These are phyloP conservation scores for Cladosporium sp. DNA, from an alignment of 2,329 filamentous ascomycete genomes.

Conservation along the genomic window DNA sequence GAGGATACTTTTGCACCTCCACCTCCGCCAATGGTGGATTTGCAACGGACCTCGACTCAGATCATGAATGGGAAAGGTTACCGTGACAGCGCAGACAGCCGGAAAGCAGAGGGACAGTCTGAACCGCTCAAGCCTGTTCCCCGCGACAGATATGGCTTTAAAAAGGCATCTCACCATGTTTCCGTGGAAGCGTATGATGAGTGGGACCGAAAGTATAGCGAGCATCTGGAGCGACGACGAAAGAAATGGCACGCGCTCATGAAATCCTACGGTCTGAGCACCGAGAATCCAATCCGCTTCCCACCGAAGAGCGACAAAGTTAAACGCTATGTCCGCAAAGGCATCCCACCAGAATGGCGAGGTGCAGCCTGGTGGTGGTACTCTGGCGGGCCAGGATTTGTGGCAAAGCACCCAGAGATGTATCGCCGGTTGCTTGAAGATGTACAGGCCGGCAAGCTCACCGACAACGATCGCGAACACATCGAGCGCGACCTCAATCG, in stretches of 20 bases:
- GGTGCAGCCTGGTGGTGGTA: constrained; percentile 98
- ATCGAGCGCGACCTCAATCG: constrained; percentile 92
- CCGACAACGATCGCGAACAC: constrained; percentile 73
- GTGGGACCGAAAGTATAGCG: constrained; percentile 72
- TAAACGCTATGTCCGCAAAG: constrained; percentile 87
- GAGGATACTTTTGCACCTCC: constrained; percentile 13
- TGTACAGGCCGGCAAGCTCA: constrained; percentile 58
- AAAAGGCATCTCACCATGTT: constrained; percentile 78
- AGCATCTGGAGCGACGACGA: constrained; percentile 68
- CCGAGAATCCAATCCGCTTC: constrained; percentile 69
- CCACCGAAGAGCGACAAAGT: constrained; percentile 76
- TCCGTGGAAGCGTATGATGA: constrained; percentile 71
- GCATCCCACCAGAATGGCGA: constrained; percentile 88
- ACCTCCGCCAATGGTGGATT: constrained; percentile 7
- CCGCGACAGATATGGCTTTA: constrained; percentile 87
- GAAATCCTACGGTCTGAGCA: constrained; percentile 70
- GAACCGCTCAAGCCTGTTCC: constrained; percentile 27
- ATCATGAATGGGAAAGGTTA: constrained; percentile 1
- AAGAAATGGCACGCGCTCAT: constrained; percentile 80
- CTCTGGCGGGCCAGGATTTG: constrained; percentile 75
- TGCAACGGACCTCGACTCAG: constrained; percentile 7
- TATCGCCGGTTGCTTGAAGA: constrained; percentile 68
- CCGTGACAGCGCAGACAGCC: not conserved
- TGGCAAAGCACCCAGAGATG: constrained; percentile 70
- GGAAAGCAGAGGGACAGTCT: not conserved